Evolutionary conservation across 2,329 filamentous ascomycete species (phyloP).

Genomic region (Calonectria multiphialidica): DNA sequence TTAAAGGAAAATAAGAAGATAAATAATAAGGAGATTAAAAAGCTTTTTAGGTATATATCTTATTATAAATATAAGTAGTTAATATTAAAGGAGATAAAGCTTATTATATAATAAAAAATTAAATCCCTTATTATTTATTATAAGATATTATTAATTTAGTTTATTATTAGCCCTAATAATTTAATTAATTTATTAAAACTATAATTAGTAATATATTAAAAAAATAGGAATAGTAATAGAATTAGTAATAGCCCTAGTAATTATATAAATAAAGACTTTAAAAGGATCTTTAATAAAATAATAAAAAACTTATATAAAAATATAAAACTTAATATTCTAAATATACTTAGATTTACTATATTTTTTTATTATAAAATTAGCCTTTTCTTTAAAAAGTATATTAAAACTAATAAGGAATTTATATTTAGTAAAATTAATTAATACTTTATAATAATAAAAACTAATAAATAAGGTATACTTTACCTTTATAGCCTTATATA

Average conservation of each 20-base stretch:
- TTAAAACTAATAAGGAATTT: neutral
- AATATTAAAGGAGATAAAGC: neutral
- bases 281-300: neutral
- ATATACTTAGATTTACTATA: neutral
- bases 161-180: neutral
- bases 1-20: neutral
- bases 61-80: slow-evolving; percentile 1
- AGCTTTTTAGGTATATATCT: neutral
- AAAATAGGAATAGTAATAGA: neutral
- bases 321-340: slow-evolving; percentile 3
- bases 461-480: neutral
- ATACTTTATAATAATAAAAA: neutral
- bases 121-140: neutral
- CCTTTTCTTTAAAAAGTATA: slow-evolving; percentile 3
- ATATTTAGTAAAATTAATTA: neutral
- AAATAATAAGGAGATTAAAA: neutral
- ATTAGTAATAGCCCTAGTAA: neutral
- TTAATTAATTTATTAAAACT: neutral
- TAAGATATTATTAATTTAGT: neutral
- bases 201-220: neutral
- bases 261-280: neutral
- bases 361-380: slow-evolving; percentile 9
- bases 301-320: slow-evolving; percentile 3
- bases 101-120: neutral
- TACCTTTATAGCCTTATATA: slow-evolving; percentile 10